Base-by-base conservation (phyloP, 352 stramenopile genomes). In the Phytophthora sp. region DNA sequence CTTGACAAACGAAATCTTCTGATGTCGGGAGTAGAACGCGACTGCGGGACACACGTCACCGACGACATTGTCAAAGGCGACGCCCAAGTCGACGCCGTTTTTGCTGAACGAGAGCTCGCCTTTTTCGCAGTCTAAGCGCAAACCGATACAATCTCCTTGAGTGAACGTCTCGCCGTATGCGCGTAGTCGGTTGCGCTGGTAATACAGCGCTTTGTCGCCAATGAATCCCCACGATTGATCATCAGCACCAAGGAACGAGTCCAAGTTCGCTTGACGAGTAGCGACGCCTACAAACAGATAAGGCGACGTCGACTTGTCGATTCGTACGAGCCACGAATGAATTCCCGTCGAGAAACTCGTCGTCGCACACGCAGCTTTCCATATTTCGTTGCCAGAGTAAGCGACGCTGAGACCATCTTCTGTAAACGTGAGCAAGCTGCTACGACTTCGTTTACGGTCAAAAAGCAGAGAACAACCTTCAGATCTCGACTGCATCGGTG, bases 141-240 rank as follows among this genome's bases (percentile, higher is more conserved):
- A 82, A 1, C 85, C 84, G 24, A 98, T 89, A 35, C 84, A 72
- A 49, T 98, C 94, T 1, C 90, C 91, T 73, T 96, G 84, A 0
- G 71, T 69, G 69, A 97, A 98, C 1, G 42, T 65, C 13, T 94
- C 88, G 7, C 94, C 93, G 50, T 97, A 98, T 23, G 90, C 71
- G 7, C 88, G 92, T 7, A 97, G 52, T 8, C 98, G 98, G 57
- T 96, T 97, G 21, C 97, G 83, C 61, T 99, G 96, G 66, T 99
- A 98, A 73, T 99, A 99, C 13, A 99, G 76, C n/a, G 97, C 97
- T 68, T 98, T 96, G 52, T 99, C 98, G 0, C 97, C 98, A 54
- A 99, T 99, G 54, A 98, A 98, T 8, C 98, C 98, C 97, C 97
- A 99, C 0, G 97, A 98, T 38, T 99, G 87, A 27, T 98, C 93